A percentile compares a stretch with the other conserved stretches of the same genome.
These are phyloP conservation scores for Alopecurus myosuroides DNA, from an alignment of 176 grass and related monocot species.

Conservation along the genomic window DNA sequence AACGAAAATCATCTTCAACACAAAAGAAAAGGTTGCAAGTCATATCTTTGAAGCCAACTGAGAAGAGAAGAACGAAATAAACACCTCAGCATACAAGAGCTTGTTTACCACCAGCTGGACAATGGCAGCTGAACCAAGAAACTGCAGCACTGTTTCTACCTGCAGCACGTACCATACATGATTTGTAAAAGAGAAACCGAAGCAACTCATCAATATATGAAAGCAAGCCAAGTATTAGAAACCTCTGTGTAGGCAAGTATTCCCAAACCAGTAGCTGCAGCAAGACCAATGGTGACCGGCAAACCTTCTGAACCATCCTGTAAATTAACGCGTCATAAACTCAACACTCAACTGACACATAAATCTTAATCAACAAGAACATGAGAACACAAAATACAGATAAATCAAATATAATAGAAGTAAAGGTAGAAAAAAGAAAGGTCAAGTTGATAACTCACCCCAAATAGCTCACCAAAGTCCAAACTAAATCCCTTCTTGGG, in stretches of 20 bases:
- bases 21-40: not conserved
- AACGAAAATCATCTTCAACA: not conserved
- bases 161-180: conserved; percentile 29
- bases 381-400: not conserved
- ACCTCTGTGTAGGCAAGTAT: conserved; percentile 86
- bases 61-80: conserved; percentile 20
- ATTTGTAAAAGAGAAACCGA: conserved; percentile 3
- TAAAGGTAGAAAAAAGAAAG: not conserved
- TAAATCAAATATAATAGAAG: not conserved
- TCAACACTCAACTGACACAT: conserved; percentile 2
- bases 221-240: not conserved
- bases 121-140: conserved; percentile 89
- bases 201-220: not conserved
- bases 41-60: not conserved
- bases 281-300: conserved; percentile 74
- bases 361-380: not conserved
- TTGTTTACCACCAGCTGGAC: conserved; percentile 69
- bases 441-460: conserved; percentile 44
- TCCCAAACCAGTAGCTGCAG: conserved; percentile 83
- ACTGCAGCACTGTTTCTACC: conserved; percentile 93
- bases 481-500: conserved; percentile 66
- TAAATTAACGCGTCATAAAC: not conserved
- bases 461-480: conserved; percentile 61
- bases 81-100: conserved; percentile 75
- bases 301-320: conserved; percentile 72